phyloP scores from a whole-genome alignment of 1,139 yeast genomes.

The Diutina catenulata region DNA sequence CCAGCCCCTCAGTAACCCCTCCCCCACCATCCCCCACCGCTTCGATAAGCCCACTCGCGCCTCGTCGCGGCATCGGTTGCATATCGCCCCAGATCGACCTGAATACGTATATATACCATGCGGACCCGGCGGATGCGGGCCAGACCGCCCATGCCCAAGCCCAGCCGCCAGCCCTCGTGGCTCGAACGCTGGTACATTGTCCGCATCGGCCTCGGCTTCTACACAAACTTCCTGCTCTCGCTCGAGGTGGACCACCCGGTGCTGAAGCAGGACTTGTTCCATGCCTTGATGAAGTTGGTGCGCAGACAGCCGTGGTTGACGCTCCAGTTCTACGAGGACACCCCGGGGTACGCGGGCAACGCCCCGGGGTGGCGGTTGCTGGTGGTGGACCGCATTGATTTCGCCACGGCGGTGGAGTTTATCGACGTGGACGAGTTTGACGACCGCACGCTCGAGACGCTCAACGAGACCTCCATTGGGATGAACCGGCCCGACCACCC shows the following conservation, averaged over 20 bases:
- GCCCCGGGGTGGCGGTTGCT: background rate
- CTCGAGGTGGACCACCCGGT: background rate
- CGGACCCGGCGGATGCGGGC: background rate
- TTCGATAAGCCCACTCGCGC: no score
- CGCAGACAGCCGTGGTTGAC: background rate
- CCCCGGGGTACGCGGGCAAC: background rate
- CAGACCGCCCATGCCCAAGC: background rate
- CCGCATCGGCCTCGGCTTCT: background rate
- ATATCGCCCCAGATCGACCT: no score
- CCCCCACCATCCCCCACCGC: no score
- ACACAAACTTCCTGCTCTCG: conserved; percentile 1
- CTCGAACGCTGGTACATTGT: conserved; percentile 1
- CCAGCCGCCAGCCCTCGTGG: background rate
- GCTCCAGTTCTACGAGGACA: background rate
- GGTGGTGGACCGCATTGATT: conserved; percentile 1
- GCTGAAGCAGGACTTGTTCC: conserved; percentile 3
- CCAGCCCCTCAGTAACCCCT: no score
- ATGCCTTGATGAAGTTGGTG: background rate
- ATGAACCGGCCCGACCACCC: background rate
- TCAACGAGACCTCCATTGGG: background rate
- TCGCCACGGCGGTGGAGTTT: background rate
- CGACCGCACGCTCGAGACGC: background rate
- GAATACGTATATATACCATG: no score
- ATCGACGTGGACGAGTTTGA: conserved; percentile 2
- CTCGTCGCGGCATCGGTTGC: no score